Percentiles rank a stretch among this genome's conserved stretches.
phyloP scores from a whole-genome alignment of 1,139 yeast species.

The Kazachstania sp. region DNA sequence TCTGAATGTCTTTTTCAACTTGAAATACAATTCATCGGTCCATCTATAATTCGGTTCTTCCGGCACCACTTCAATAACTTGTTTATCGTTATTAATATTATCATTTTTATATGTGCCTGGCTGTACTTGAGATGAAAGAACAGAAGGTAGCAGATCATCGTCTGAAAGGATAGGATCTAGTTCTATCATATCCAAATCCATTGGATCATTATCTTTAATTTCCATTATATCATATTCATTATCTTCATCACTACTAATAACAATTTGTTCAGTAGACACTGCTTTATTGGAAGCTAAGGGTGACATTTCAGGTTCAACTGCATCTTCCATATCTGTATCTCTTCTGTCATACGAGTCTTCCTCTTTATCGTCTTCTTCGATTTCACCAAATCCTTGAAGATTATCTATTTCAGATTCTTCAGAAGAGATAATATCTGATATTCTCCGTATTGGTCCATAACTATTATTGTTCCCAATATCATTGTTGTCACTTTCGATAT shows the following conservation, averaged over 20 bases:
- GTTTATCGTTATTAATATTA: neutral
- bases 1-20: constrained; percentile 52
- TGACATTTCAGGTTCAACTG: neutral
- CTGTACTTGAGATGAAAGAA: neutral
- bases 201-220: neutral
- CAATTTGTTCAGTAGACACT: neutral
- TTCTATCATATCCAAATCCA: constrained; percentile 4
- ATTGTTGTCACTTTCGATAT: no score
- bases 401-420: neutral
- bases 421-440: neutral
- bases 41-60: constrained; percentile 36
- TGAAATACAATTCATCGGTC: constrained; percentile 56
- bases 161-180: constrained; percentile 8
- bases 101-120: neutral
- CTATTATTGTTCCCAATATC: no score
- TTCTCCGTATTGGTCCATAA: neutral
- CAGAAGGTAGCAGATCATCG: constrained; percentile 2
- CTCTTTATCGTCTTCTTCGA: no score
- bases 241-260: constrained; percentile 2
- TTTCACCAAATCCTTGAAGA: no score
- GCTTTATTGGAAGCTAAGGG: neutral
- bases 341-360: no score
- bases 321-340: neutral
- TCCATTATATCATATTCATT: neutral
- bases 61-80: neutral